Evolutionary conservation across 1,284 basidiomycete genomes (phyloP), one percentile per base, ranked within the genome.

Genomic region (Cutaneotrichosporon sp.): DNA sequence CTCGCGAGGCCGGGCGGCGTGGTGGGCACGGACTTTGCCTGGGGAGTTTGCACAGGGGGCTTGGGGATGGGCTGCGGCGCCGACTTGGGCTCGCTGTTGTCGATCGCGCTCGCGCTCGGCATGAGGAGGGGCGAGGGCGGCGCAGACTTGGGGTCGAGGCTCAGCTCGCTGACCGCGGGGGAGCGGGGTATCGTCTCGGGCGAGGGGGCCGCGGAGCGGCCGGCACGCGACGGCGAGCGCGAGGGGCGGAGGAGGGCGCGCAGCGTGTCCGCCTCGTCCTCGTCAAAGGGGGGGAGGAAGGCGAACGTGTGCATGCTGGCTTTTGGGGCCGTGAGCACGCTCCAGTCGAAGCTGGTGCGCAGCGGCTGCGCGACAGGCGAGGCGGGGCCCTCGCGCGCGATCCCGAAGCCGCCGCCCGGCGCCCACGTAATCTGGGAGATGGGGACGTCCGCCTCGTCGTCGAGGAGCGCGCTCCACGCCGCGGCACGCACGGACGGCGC

Each of bases 401-500:
- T 53, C 5, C 22, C 33, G 22, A 53, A 53, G 4, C 13, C n/a
- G 13, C 49, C 49, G 13, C 51, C 51, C 0, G 22, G 16, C 5
- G 20, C 9, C 51, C 51, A 53, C 14, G 16, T 14, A 22, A 53
- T 38, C 13, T 20, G 34, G 6, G 11, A 10, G 11, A 22, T 13
- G 34, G 33, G 22, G 5, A 25, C 24, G 22, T 25, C 51, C 20
- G 20, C 22, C 6, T 36, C 51, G 51, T 38, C 34, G 22, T 53
- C 51, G 9, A 25, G 34, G 3, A 53, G 51, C 13, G 51, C 51
- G 11, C 20, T 24, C 51, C 51, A 53, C 14, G 51, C 51, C 22
- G 51, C 51, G 3, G 33, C 51, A 18, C 51, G 51, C n/a, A 53
- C 33, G 22, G 51, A 53, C 22, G 51, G 51, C 34, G 51, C 51